Evolutionary conservation across 179 eudicot species (phyloP), one percentile per base, ranked within the genome.

Genomic region (Actinidia arguta): DNA sequence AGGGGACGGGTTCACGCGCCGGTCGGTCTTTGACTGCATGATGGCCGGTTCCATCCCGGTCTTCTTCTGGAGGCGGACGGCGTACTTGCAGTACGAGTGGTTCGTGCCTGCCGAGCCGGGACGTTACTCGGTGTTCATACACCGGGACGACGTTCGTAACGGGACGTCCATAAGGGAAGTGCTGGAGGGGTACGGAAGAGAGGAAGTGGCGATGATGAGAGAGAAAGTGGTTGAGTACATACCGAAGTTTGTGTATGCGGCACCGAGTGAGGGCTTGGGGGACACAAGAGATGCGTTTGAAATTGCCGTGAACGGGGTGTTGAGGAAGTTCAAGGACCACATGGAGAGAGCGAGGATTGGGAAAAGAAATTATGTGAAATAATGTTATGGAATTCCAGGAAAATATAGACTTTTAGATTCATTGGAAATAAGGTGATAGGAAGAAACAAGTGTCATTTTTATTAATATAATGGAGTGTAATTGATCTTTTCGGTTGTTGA

Each of bases 31-130:
- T 31, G 93, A 90, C 36, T 90, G 91, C 67, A 88, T 90, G 90
- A 63, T 88, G 70, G 88, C 92, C 39, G 92, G 92, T 67, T 86
- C 90, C 14, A 78, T 90, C 2, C 93, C 93, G 50, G 93, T 88
- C 31, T 90, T 90, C 17, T 90, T 90, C 87, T 80, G 85, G 88
- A 82, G 80, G n/a, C n/a, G n/a, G n/a, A n/a, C n/a, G n/a, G n/a
- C n/a, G n/a, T n/a, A n/a, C n/a, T n/a, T n/a, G n/a, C 93, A 90
- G 80, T 87, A 90, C 62, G 86, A 85, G 77, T 88, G 90, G 91
- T 89, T 80, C 84, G 76, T 90, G 76, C 93, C 93, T n/a, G 83
- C 25, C 7, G 90, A 90, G 8, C 87, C 86, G 48, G 84, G 79
- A 62, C 88, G 88, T 48, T 90, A 85, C 66, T 90, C 93, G 70